A percentile compares a stretch with the other conserved stretches of the same genome.
Evolutionary conservation across 2,329 filamentous ascomycete genomes (phyloP).

Genomic region (Ascochyta koolunga): DNA sequence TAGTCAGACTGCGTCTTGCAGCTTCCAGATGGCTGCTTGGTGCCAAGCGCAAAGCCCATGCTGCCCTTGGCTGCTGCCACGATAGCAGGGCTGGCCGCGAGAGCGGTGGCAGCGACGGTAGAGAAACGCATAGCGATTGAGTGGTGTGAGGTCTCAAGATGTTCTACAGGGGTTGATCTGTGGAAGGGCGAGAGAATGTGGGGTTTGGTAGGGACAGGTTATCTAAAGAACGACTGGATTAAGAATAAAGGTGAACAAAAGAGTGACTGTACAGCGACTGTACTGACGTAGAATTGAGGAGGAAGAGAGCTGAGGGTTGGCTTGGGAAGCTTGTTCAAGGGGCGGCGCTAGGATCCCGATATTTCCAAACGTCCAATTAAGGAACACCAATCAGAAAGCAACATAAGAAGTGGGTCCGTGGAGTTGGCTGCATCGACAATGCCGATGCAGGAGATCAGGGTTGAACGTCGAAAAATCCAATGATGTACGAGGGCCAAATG

Average conservation of each 20-base stretch:
- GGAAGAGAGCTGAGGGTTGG: slow-evolving; percentile 18
- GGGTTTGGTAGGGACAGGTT: not conserved
- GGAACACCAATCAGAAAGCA: slow-evolving; percentile 32
- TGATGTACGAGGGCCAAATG: not conserved
- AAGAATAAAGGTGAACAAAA: slow-evolving; percentile 25
- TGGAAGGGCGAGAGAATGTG: slow-evolving; percentile 1
- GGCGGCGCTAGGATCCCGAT: slow-evolving; percentile 30
- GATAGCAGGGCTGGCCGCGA: slow-evolving; percentile 52
- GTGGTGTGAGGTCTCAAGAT: slow-evolving; percentile 8
- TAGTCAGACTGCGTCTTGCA: slow-evolving; percentile 71
- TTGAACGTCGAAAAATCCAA: not conserved
- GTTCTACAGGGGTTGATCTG: slow-evolving; percentile 1
- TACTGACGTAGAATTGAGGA: slow-evolving; percentile 24
- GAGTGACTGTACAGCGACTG: slow-evolving; percentile 33
- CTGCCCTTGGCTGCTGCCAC: slow-evolving; percentile 59
- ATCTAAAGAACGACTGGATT: slow-evolving; percentile 21
- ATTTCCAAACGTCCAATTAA: slow-evolving; percentile 17
- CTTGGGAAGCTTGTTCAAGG: slow-evolving; percentile 29
- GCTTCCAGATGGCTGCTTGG: slow-evolving; percentile 62
- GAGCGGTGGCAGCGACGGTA: slow-evolving; percentile 34
- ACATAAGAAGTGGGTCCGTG: not conserved
- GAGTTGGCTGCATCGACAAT: slow-evolving; percentile 3
- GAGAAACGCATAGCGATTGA: slow-evolving; percentile 45
- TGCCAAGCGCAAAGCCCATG: slow-evolving; percentile 70
- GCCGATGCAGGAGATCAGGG: not conserved